Evolutionary conservation across 345 rosid species (phyloP).

Genomic region (Brassica cretica): DNA sequence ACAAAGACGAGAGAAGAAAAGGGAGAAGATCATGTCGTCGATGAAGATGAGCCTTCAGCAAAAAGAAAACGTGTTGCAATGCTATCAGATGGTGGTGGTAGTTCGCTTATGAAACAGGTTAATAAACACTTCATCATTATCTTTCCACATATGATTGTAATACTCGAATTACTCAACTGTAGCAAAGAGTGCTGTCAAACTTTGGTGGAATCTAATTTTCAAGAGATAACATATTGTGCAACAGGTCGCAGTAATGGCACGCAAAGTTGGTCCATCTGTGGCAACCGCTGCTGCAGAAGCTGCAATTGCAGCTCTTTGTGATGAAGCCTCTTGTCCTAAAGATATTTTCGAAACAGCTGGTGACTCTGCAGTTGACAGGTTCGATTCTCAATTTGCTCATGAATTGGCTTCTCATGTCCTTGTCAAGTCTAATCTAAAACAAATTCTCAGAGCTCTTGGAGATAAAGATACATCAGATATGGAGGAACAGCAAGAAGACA

Average conservation of each 20-base stretch:
- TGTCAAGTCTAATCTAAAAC: background rate
- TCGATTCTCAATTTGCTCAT: conserved; percentile 8
- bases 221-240: conserved; percentile 15
- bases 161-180: background rate
- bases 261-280: conserved; percentile 61
- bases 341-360: conserved; percentile 51
- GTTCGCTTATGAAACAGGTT: conserved; percentile 73
- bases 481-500: conserved; percentile 38
- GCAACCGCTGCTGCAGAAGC: conserved; percentile 81
- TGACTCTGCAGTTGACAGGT: conserved; percentile 48
- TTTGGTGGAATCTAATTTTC: background rate
- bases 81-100: conserved; percentile 47
- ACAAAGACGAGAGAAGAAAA: conserved; percentile 41
- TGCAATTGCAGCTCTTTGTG: conserved; percentile 70
- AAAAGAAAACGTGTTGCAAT: conserved; percentile 53
- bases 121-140: background rate
- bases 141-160: background rate
- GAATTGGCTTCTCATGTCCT: background rate
- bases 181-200: background rate
- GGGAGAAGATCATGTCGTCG: conserved; percentile 44
- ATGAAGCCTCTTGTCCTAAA: conserved; percentile 70
- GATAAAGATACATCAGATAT: conserved; percentile 46
- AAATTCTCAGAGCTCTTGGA: conserved; percentile 44
- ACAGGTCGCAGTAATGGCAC: conserved; percentile 68
- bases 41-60: conserved; percentile 56